Percentiles rank a stretch among this genome's conserved stretches.
Conservation (phyloP, 2,329 filamentous ascomycete species). For the Clonostachys rhizophaga region DNA sequence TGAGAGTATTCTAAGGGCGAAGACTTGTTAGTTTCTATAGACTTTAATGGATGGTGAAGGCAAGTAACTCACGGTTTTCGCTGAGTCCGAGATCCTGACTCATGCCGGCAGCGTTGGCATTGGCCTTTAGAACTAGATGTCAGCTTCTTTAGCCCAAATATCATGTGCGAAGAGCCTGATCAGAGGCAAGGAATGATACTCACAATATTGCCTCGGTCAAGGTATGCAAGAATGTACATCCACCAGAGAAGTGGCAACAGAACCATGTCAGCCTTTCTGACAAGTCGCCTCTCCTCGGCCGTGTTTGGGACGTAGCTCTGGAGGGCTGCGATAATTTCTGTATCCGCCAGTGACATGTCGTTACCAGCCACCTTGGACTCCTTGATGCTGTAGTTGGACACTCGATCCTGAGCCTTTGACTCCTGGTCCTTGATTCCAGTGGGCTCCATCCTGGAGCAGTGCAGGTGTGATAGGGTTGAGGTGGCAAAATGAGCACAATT, state of each 20-base stretch:
- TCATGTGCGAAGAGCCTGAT: neutral
- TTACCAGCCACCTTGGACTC: neutral
- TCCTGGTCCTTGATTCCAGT: neutral
- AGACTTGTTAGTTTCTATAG: neutral
- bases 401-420: neutral
- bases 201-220: conserved; percentile 20
- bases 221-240: conserved; percentile 19
- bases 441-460: too few relatives aligned
- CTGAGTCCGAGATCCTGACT: conserved; percentile 34
- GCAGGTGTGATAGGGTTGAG: too few relatives aligned
- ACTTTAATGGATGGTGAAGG: neutral
- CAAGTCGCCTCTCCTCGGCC: conserved; percentile 23
- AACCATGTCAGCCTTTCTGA: conserved; percentile 38
- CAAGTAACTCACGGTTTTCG: conserved; percentile 18
- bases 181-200: conserved; percentile 1
- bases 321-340: conserved; percentile 1
- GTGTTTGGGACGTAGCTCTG: conserved; percentile 13
- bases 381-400: neutral
- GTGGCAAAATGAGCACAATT: too few relatives aligned
- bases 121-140: conserved; percentile 23
- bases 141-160: too few relatives aligned
- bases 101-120: conserved; percentile 48
- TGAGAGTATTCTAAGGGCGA: conserved; percentile 35
- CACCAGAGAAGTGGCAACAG: conserved; percentile 40
- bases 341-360: conserved; percentile 1